Base-by-base conservation (phyloP, 352 stramenopile genomes). In the Pythium brachiatum region DNA sequence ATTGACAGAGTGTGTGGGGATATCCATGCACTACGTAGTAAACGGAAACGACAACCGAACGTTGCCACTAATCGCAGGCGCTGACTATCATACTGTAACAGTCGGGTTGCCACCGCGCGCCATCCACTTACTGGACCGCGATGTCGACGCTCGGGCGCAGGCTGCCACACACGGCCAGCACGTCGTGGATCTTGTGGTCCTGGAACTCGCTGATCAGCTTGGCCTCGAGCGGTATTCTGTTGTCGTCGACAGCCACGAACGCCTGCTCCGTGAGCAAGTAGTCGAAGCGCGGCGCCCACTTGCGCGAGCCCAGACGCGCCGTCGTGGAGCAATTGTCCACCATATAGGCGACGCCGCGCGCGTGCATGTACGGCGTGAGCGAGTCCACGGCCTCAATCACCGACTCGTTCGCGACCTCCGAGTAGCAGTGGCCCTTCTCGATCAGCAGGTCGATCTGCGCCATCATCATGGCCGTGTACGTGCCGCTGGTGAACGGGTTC, bases 261-360 rank as follows among this genome's bases (percentile, higher is more conserved):
- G 96, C 96, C 70, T 98, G 86, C 77, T 99, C 96, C 58, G 98
- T 98, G 62, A 99, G 81, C 69, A 99, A 97, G 90, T 99, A 99
- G 81, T 99, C 96, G 76, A 99, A 99, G 72, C 96, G 88, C 59
- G 96, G 96, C 26, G 96, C 96, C 96, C 96, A 99, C 84, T 99
- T 99, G 62, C 96, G 83, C 44, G 92, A 98, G 70, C 96, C 96
- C 32, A 98, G 96, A 83, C 97, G 97, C 25, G 96, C 96, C 47
- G 96, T 99, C 70, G 97, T 98, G n/a, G 95, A 99, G 88, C 96
- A 99, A 82, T 99, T 99, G 83, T 99, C 96, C 58, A 99, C 96
- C 96, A 99, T 99, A 85, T 98, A 99, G 31, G 96, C 88, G 59
- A 99, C 94, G 38, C 96, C 96, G 54, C 95, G 89, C 57, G 97